These are phyloP conservation scores for barley (Hordeum vulgare) DNA, from an alignment of 176 grass and related monocot genomes.

Conservation along the genomic window MorexV3_pseudomolecules_assembly NC_058521.1:272363808-272364307, in stretches of 20 bases:
- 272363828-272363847: not conserved
- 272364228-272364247: not conserved
- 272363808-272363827: not conserved
- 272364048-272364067: not conserved
- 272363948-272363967: not conserved
- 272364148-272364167: not conserved
- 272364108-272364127: not conserved
- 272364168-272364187: not conserved
- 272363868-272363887: not conserved
- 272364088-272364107: not conserved
- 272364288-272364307: constrained; percentile 6
- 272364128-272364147: not conserved
- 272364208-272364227: not conserved
- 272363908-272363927: not conserved
- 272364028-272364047: not conserved
- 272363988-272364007: not conserved
- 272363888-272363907: not conserved
- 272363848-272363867: not conserved
- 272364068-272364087: not conserved
- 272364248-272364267: not conserved
- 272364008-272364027: not conserved
- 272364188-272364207: not conserved
- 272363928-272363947: not conserved
- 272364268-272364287: not conserved
- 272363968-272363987: not conserved